phyloP scores from a whole-genome alignment of 116 monocot genomes.

The Iris pallida region DNA sequence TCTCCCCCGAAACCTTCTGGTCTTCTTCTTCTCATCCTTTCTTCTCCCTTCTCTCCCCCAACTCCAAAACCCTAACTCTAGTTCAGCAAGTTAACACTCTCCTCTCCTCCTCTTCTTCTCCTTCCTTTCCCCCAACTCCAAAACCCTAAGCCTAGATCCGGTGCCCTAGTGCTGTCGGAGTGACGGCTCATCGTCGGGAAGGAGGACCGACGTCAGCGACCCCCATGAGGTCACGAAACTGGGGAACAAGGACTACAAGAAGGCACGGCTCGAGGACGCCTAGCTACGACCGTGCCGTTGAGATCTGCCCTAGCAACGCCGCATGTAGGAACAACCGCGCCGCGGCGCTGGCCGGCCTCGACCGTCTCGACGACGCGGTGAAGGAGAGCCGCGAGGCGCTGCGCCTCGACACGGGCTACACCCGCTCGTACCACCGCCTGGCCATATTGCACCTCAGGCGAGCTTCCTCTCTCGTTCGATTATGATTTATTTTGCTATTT shows the following conservation, averaged over 20 bases:
- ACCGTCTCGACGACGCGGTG: constrained; percentile 21
- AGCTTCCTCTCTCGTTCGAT: not conserved
- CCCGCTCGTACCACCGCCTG: constrained; percentile 20
- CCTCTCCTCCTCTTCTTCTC: too few species aligned
- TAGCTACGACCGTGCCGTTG: constrained; percentile 20
- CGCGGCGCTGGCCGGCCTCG: constrained; percentile 19
- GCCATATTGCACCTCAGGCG: constrained; percentile 14
- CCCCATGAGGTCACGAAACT: constrained; percentile 31
- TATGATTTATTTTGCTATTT: too few species aligned
- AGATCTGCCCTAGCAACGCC: constrained; percentile 22
- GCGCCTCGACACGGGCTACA: constrained; percentile 11
- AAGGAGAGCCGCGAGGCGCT: constrained; percentile 24
- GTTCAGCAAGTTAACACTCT: too few species aligned
- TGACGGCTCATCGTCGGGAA: too few species aligned
- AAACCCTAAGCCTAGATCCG: too few species aligned
- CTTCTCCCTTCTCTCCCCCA: too few species aligned
- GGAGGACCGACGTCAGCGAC: too few species aligned
- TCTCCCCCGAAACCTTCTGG: too few species aligned
- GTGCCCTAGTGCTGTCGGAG: too few species aligned
- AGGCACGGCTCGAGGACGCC: constrained; percentile 20
- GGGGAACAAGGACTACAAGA: constrained; percentile 29
- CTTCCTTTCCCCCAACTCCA: too few species aligned
- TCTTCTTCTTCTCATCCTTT: too few species aligned
- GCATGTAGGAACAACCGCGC: constrained; percentile 30
- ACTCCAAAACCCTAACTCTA: too few species aligned